These are phyloP conservation scores for Ceriops zippeliana DNA, from an alignment of 345 rosid genomes.

Conservation along the genomic window DNA sequence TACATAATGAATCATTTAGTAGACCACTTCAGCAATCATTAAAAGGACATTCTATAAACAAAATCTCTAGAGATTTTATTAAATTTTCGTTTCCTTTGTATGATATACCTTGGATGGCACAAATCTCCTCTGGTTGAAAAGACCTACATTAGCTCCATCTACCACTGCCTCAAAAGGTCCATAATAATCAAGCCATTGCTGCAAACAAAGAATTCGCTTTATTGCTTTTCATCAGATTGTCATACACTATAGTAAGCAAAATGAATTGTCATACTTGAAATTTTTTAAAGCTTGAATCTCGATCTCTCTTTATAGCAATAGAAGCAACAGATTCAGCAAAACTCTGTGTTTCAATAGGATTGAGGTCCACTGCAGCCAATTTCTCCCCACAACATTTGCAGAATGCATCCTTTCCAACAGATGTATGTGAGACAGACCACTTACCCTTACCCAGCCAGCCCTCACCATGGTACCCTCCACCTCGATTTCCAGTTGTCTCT, in stretches of 20 bases:
- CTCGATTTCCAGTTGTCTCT: slow-evolving; percentile 43
- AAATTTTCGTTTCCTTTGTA: no score
- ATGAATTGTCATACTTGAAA: slow-evolving; percentile 47
- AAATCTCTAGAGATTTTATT: background rate
- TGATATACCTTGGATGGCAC: slow-evolving; percentile 46
- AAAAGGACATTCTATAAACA: background rate
- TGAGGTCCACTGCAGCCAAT: slow-evolving; percentile 56
- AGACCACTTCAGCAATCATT: slow-evolving; percentile 5
- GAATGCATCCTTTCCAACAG: slow-evolving; percentile 41
- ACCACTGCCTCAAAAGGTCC: slow-evolving; percentile 74
- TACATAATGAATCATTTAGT: slow-evolving; percentile 14
- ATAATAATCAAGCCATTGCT: slow-evolving; percentile 68
- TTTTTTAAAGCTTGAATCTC: slow-evolving; percentile 50
- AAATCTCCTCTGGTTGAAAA: slow-evolving; percentile 45
- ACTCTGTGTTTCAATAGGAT: slow-evolving; percentile 56
- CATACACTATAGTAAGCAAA: slow-evolving; percentile 2
- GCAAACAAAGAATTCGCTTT: slow-evolving; percentile 18
- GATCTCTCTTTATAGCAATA: slow-evolving; percentile 51
- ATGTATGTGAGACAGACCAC: slow-evolving; percentile 43
- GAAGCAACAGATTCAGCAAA: slow-evolving; percentile 62
- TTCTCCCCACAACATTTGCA: slow-evolving; percentile 60
- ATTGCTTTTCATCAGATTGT: slow-evolving; percentile 4
- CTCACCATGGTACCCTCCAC: slow-evolving; percentile 74
- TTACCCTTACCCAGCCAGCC: slow-evolving; percentile 72
- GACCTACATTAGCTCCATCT: slow-evolving; percentile 70